Evolutionary conservation across 139 green algal genomes (phyloP), one percentile per base, ranked within the genome.

Genomic region (Asterochloris erici): DNA sequence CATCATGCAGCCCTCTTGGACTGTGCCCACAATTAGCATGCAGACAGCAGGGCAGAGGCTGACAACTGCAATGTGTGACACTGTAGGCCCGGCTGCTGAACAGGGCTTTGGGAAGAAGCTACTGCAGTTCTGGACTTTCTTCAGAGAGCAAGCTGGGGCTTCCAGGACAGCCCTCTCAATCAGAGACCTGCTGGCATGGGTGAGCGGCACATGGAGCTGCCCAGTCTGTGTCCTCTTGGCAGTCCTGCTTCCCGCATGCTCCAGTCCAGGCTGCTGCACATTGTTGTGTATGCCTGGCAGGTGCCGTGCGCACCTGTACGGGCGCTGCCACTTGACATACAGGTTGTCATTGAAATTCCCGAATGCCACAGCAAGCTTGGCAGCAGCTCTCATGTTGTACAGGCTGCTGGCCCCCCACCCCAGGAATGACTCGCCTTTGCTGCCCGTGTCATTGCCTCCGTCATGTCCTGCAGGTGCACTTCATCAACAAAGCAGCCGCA

Each of bases 181-280:
- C 19, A 91, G 97, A 17, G 97, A 99, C 86, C 88, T 99, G 64
- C 90, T 99, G 77, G 89, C 94, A 0, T 99, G 96, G 93, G 84
- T 83, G 38, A 77, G 79, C 26, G 38, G 38, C 38, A 54, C 38
- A 2, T 54, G 6, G 38, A 54, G 6, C 38, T 54, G 38, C 38
- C 38, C 38, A 54, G 38, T 54, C 6, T 54, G 38, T 54, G 38
- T 54, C 38, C 6, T 54, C 38, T 54, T 2, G 38, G 38, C 6
- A 54, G 38, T 54, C 38, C 38, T 54, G 38, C 38, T 54, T 6
- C 2, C 38, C 38, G 4, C 38, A 54, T 54, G 38, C 38, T 54
- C 38, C 38, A 54, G 38, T 54, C 38, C 38, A 54, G 38, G 38
- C 38, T 54, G 38, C 38, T 54, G 38, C 38, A 54, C 38, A 54